phyloP scores from a whole-genome alignment of 139 green algal species.

The Micractinium sp. region DNA sequence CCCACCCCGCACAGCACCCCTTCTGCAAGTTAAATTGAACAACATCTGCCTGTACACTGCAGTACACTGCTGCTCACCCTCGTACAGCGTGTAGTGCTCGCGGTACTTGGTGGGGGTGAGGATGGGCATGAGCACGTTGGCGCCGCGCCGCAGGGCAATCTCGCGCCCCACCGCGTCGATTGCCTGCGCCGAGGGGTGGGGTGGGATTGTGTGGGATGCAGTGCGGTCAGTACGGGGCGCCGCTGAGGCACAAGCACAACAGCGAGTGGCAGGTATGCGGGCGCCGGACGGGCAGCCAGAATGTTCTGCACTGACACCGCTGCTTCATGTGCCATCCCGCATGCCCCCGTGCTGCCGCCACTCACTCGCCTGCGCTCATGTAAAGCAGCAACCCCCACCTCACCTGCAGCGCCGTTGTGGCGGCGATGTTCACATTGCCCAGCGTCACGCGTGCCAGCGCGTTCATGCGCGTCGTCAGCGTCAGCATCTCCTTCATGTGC shows the following conservation, averaged over 20 bases:
- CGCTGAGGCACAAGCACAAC: background rate
- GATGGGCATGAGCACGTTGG: constrained; percentile 79
- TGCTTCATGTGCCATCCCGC: background rate
- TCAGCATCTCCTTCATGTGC: constrained; percentile 73
- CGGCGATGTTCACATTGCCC: constrained; percentile 70
- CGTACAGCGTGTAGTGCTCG: constrained; percentile 48
- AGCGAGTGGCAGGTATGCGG: background rate
- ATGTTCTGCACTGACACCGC: background rate
- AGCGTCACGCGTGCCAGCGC: constrained; percentile 65
- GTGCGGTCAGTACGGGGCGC: background rate
- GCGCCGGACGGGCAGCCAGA: background rate
- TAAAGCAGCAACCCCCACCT: too few relatives aligned
- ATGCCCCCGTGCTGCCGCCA: background rate
- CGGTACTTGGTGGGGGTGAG: constrained; percentile 72
- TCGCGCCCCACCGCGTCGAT: constrained; percentile 71
- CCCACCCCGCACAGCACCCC: too few relatives aligned
- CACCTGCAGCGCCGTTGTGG: constrained; percentile 68
- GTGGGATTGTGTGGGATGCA: background rate
- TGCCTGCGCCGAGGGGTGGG: constrained; percentile 42
- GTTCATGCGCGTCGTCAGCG: constrained; percentile 74
- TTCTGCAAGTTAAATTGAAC: too few relatives aligned
- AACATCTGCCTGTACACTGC: too few relatives aligned
- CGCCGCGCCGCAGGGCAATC: constrained; percentile 65
- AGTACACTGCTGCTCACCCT: constrained; percentile 5
- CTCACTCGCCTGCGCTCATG: too few relatives aligned